These are phyloP conservation scores for Clavariopsis aquatica DNA, from an alignment of 495 filamentous ascomycete species.

Conservation along the genomic window DNA sequence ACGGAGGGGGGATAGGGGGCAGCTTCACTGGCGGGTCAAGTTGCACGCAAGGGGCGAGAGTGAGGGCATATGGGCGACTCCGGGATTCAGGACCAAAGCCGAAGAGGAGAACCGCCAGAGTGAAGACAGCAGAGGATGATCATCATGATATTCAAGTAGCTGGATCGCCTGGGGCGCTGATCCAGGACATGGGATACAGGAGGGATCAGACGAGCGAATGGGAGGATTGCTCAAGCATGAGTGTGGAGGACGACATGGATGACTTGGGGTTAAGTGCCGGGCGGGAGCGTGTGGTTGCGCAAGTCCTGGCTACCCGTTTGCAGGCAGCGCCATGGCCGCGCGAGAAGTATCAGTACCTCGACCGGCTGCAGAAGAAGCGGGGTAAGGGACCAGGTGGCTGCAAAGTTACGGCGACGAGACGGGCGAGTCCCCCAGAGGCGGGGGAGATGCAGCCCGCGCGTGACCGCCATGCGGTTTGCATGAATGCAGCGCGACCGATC, in stretches of 20 bases:
- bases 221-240: slow-evolving; percentile 16
- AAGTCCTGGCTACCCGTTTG: slow-evolving; percentile 18
- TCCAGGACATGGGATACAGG: slow-evolving; percentile 40
- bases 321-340: background rate
- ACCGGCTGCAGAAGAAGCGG: slow-evolving; percentile 20
- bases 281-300: slow-evolving; percentile 7
- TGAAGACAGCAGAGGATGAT: slow-evolving; percentile 36
- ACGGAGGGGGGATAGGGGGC: slow-evolving; percentile 1
- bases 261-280: slow-evolving; percentile 31
- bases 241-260: slow-evolving; percentile 33
- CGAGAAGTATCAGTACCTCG: slow-evolving; percentile 28
- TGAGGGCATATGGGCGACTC: slow-evolving; percentile 26
- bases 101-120: slow-evolving; percentile 24
- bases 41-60: slow-evolving; percentile 4
- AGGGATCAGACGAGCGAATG: slow-evolving; percentile 38
- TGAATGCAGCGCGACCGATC: slow-evolving; percentile 30
- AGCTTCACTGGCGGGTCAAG: slow-evolving; percentile 25
- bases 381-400: slow-evolving; percentile 36
- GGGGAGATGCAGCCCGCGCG: slow-evolving; percentile 35
- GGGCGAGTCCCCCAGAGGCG: slow-evolving; percentile 2
- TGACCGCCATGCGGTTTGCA: slow-evolving; percentile 36
- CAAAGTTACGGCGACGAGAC: slow-evolving; percentile 29
- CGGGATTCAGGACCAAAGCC: slow-evolving; percentile 32
- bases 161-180: slow-evolving; percentile 39
- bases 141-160: slow-evolving; percentile 41